Evolutionary conservation across 345 rosid species (phyloP), one percentile per base, ranked within the genome.

Genomic region (Salix arbutifolia): DNA sequence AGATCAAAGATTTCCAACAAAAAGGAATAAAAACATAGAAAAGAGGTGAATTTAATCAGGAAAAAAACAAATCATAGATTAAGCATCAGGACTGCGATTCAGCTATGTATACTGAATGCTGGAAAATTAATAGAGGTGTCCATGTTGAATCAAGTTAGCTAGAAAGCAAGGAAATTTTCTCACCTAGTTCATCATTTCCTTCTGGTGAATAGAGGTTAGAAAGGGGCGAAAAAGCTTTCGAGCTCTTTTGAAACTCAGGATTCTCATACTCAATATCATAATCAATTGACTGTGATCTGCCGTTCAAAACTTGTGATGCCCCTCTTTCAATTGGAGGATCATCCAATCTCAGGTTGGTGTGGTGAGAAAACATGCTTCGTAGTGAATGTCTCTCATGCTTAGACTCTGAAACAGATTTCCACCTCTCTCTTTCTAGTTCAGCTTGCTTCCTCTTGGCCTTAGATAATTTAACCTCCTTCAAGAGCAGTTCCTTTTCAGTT

Each of bases 371-470:
- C 93, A 93, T 87, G 70, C 87, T 88, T 86, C 92, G 84, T 73
- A 96, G 81, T 25, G 99, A 91, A 75, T 85, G 91, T 75, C 85
- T 86, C 67, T 87, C 92, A 2, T 89, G 88, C 80, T 88, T 91
- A 38, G 90, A 82, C 78, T 83, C 89, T 28, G 94, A 88, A 26
- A 77, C 84, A 1, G 83, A 74, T 77, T 83, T 89, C 93, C 88
- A 82, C 78, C 80, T 90, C 80, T 88, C 91, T 56, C 84, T 80
- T 82, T 91, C 92, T 33, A 90, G 74, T 71, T 90, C 98, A 67
- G 94, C 91, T 84, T 91, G 91, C 77, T 90, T 92, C 74, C 50
- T 84, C 83, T 84, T 91, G 13, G 88, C 87, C 82, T 94, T 90
- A 14, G 88, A 84, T 23, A 81, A 70, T 78, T 88, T 91, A 67